A percentile compares a stretch with the other conserved stretches of the same genome.
These are phyloP conservation scores for Vicia villosa DNA, from an alignment of 306 rosid genomes.

Conservation along the genomic window DNA sequence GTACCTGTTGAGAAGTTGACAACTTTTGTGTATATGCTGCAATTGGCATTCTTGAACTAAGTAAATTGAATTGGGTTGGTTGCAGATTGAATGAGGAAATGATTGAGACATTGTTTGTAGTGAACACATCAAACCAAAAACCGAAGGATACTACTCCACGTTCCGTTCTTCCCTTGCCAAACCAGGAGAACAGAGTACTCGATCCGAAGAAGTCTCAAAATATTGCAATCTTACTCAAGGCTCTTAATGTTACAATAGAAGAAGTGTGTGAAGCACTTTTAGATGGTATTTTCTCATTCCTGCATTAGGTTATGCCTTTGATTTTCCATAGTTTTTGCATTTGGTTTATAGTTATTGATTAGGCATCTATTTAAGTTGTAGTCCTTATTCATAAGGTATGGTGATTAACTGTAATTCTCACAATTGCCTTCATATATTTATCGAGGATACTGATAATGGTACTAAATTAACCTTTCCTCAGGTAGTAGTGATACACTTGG, in stretches of 20 bases:
- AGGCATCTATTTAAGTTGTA: slow-evolving; percentile 7
- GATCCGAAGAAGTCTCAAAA: slow-evolving; percentile 96
- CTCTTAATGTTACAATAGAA: slow-evolving; percentile 81
- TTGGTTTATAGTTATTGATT: background rate
- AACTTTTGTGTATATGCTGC: slow-evolving; percentile 13
- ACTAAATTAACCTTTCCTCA: slow-evolving; percentile 38
- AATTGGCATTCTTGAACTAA: slow-evolving; percentile 34
- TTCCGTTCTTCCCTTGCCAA: slow-evolving; percentile 39
- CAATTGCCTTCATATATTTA: background rate
- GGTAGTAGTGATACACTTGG: slow-evolving; percentile 90
- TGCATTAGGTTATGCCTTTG: background rate
- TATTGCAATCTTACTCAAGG: slow-evolving; percentile 84
- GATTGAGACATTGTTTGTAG: slow-evolving; percentile 83
- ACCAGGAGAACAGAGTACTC: slow-evolving; percentile 77
- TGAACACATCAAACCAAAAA: slow-evolving; percentile 49
- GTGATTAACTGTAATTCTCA: background rate
- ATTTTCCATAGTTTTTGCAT: slow-evolving; percentile 1
- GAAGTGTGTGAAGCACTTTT: slow-evolving; percentile 87
- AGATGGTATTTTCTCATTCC: slow-evolving; percentile 62
- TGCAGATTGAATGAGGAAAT: slow-evolving; percentile 92
- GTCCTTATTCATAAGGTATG: slow-evolving; percentile 11
- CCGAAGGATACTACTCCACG: slow-evolving; percentile 52
- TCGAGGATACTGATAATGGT: background rate
- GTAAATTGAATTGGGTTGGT: slow-evolving; percentile 37
- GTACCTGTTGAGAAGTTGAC: background rate